Evolutionary conservation across 306 rosid genomes (phyloP), one percentile per base, ranked within the genome.

Genomic region (Vigna trinervia): DNA sequence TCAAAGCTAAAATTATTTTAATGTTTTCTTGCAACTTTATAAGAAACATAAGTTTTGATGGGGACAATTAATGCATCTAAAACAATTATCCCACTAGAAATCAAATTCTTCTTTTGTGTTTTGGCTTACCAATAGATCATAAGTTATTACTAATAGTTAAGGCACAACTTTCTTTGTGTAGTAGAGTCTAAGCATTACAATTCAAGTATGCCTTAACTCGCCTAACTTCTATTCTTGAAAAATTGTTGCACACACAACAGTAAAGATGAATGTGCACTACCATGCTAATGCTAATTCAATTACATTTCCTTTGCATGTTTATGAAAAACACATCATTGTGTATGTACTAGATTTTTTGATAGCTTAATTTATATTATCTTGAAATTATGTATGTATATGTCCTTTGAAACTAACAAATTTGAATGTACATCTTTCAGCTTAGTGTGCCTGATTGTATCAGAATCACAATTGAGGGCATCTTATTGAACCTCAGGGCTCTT

Each of bases 381-480:
- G 3, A 74, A 41, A 28, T 34, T 68, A 43, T 50, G 19, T 50
- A 38, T 60, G 36, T 3, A 38, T 32, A 38, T 41, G 12, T 46
- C 7, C 30, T 59, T 43, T 17, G 4, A 58, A 30, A 30, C 73
- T 84, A 23, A 63, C 20, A 19, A 4, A 48, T 77, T 71, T 78
- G 14, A 61, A 1, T 46, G 8, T 19, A 34, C 8, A 69, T 53
- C 46, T 81, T 73, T 77, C 88, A 89, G 91, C 77, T 89, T 63
- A 68, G 82, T 47, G 80, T 89, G 73, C 88, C 83, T 22, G 88
- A 87, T 74, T 89, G 91, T 78, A 7, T 70, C 34, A 75, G 71
- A 45, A 71, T 89, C 59, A 82, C 89, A 20, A 66, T 75, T 1
- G 86, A 85, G 28, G 78, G 80, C 69, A 82, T 89, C 59, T 80